Evolutionary conservation across 768 basidiomycete genomes (phyloP).

Genomic region (Kondoa malvinella): DNA sequence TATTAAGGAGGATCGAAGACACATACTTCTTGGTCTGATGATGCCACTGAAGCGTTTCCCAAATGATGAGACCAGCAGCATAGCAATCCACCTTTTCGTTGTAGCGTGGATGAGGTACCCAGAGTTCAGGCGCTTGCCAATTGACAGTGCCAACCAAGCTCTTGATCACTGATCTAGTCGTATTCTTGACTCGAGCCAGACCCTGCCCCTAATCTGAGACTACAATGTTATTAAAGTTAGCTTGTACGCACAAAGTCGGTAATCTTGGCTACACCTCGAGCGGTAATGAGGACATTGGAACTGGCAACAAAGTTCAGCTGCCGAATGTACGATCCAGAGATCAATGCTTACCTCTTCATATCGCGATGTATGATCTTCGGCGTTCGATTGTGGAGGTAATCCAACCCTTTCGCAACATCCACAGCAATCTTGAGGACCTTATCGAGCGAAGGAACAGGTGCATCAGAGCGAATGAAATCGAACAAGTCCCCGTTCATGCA

Average conservation of each 20-base stretch:
- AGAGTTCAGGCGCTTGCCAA: slow-evolving; percentile 97
- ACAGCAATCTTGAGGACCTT: slow-evolving; percentile 61
- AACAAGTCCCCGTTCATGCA: slow-evolving; percentile 99
- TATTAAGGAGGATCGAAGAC: background rate
- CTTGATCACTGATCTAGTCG: slow-evolving; percentile 91
- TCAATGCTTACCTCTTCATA: slow-evolving; percentile 76
- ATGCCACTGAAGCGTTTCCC: slow-evolving; percentile 85
- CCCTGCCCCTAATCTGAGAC: slow-evolving; percentile 28
- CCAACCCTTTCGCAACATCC: slow-evolving; percentile 78
- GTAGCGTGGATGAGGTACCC: slow-evolving; percentile 92
- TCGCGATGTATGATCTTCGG: slow-evolving; percentile 95
- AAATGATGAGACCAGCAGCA: slow-evolving; percentile 77
- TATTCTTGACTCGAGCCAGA: slow-evolving; percentile 94
- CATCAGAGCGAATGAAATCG: slow-evolving; percentile 72
- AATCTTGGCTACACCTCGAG: slow-evolving; percentile 82
- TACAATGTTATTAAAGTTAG: background rate
- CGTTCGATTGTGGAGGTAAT: slow-evolving; percentile 81
- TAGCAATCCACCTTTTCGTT: slow-evolving; percentile 99
- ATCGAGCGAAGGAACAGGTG: slow-evolving; percentile 44
- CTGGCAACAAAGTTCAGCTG: background rate
- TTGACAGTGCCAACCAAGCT: slow-evolving; percentile 99
- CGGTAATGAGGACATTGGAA: slow-evolving; percentile 88
- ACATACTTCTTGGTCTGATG: slow-evolving; percentile 4
- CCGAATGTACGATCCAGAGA: background rate
- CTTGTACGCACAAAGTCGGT: slow-evolving; percentile 52